phyloP scores from a whole-genome alignment of 768 basidiomycete species.

The Coprinellus aureogranulatus region DNA sequence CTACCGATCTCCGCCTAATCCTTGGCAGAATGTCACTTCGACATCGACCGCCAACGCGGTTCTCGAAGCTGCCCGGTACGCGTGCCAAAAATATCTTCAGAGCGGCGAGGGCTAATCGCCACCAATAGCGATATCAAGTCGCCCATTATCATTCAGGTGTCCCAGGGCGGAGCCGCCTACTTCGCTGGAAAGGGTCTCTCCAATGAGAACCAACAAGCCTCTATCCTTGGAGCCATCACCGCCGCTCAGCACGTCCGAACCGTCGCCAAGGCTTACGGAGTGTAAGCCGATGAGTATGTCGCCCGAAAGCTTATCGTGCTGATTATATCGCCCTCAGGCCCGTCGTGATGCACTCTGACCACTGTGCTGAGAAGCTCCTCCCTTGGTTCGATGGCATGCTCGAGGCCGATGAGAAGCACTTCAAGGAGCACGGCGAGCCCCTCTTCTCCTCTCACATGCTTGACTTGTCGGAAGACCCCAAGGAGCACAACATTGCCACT shows the following conservation, averaged over 20 bases:
- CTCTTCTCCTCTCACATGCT: constrained; percentile 99
- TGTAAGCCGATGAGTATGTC: constrained; percentile 52
- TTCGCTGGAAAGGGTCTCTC: constrained; percentile 95
- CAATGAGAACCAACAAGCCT: constrained; percentile 95
- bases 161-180: constrained; percentile 94
- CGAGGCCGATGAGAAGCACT: constrained; percentile 91
- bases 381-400: constrained; percentile 99
- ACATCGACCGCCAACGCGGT: constrained; percentile 93
- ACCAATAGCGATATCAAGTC: constrained; percentile 82
- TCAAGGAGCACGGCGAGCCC: constrained; percentile 80
- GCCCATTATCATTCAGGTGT: constrained; percentile 96
- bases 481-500: constrained; percentile 90
- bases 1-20: neutral
- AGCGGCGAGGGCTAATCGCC: constrained; percentile 15
- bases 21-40: constrained; percentile 87
- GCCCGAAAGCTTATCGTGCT: constrained; percentile 5
- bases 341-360: constrained; percentile 96
- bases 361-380: constrained; percentile 96
- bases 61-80: constrained; percentile 90
- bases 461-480: constrained; percentile 89
- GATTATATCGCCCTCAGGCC: constrained; percentile 50
- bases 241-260: constrained; percentile 90
- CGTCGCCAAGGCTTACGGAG: constrained; percentile 86
- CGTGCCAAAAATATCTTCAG: neutral
- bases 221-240: constrained; percentile 86